Percentiles rank a stretch among this genome's conserved stretches.
These are phyloP conservation scores for Exobasidium cylindrosporum DNA, from an alignment of 1,284 basidiomycete genomes.

Conservation along the genomic window DNA sequence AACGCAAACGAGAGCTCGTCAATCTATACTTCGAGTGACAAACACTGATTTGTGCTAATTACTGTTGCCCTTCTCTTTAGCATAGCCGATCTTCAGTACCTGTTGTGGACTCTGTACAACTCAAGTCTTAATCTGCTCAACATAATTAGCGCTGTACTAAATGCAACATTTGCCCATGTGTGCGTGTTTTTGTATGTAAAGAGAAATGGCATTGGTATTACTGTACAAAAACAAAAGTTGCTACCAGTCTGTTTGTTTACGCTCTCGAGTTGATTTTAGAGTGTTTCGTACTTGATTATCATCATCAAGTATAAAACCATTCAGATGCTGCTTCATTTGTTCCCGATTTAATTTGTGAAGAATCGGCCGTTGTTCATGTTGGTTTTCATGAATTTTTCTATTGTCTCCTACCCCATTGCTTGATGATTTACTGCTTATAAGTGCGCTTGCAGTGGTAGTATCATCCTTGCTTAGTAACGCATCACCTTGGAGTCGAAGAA, in stretches of 20 bases:
- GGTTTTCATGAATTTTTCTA: background rate
- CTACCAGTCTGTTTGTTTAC: background rate
- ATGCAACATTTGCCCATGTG: no score
- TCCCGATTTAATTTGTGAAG: background rate
- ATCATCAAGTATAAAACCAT: background rate
- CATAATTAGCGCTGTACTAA: no score
- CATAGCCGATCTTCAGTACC: no score
- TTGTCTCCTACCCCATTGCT: background rate
- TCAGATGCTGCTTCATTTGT: conserved; percentile 2
- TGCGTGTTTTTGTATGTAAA: no score
- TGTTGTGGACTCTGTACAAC: no score
- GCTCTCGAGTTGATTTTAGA: background rate
- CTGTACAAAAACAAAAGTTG: no score
- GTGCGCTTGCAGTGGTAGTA: background rate
- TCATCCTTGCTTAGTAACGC: background rate
- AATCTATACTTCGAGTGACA: background rate
- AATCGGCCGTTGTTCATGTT: background rate
- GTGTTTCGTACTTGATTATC: background rate
- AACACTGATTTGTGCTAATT: background rate
- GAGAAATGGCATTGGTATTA: no score
- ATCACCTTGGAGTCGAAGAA: background rate
- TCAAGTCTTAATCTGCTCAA: no score
- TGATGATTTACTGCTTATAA: background rate
- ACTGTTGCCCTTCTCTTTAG: no score
- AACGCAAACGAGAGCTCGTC: background rate